Evolutionary conservation across 2,329 filamentous ascomycete genomes (phyloP).

Genomic region (Exophiala aquamarina): DNA sequence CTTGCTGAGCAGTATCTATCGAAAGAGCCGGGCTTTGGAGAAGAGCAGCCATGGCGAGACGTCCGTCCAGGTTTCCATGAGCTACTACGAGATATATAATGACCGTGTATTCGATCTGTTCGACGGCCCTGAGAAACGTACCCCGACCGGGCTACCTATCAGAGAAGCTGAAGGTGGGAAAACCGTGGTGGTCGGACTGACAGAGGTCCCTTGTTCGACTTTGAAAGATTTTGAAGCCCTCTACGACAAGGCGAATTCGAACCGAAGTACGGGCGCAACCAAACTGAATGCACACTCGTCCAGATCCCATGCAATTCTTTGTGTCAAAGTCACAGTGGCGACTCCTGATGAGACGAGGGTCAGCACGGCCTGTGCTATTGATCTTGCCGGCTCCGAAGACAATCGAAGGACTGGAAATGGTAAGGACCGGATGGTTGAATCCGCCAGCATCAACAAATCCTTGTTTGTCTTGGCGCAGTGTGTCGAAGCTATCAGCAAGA

Average conservation of each 20-base stretch:
- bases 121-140: constrained; percentile 83
- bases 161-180: constrained; percentile 78
- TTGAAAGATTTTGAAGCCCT: constrained; percentile 86
- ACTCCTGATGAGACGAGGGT: constrained; percentile 67
- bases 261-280: constrained; percentile 83
- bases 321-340: constrained; percentile 80
- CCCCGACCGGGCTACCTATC: constrained; percentile 74
- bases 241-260: constrained; percentile 89
- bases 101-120: constrained; percentile 93
- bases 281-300: constrained; percentile 90
- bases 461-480: constrained; percentile 93
- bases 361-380: constrained; percentile 89
- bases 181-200: constrained; percentile 82
- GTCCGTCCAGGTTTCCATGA: constrained; percentile 71
- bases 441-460: constrained; percentile 95
- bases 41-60: constrained; percentile 74
- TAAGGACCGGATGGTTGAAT: constrained; percentile 89
- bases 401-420: constrained; percentile 92
- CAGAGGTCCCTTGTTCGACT: constrained; percentile 76
- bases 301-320: constrained; percentile 84
- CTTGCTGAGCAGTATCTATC: constrained; percentile 80
- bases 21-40: constrained; percentile 77
- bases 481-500: constrained; percentile 86
- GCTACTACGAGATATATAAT: constrained; percentile 97
- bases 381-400: constrained; percentile 92